Base-by-base conservation (phyloP, 192 early-diverging fungal genomes). In the Powellomyces hirtus region DNA sequence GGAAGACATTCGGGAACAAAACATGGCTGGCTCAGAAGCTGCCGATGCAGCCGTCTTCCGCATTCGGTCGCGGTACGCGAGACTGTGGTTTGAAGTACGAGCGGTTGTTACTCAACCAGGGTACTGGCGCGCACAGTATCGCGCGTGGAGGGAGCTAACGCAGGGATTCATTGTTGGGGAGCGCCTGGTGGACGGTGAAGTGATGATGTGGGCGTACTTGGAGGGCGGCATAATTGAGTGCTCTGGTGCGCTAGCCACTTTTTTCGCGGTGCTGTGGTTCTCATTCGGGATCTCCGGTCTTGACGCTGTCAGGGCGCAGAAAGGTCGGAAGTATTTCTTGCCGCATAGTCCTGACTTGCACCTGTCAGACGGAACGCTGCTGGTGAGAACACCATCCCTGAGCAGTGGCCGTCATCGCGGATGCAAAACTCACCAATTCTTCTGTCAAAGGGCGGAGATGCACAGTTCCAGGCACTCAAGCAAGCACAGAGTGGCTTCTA, bases 191-290 rank as follows among this genome's bases (percentile, higher is more conserved):
- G 96, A 98, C 73, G 75, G 78, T n/a, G 88, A 91, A 61, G 82
- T 96, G 27, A 71, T 98, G 33, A 84, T 80, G 61, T 98, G 92
- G 90, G 71, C 94, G 18, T 96, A 95, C 37, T 66, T 98, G 7
- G 96, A 98, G 64, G 81, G 86, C 5, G 96, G 96, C 26, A 45
- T 94, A 14, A 83, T 96, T 53, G 88, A 94, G 75, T 74, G 85
- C 2, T 70, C 87, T 20, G 90, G 90, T 38, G 77, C 72, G 20
- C 66, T 93, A 29, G 42, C 84, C 0, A 77, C 91, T 26, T 96
- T 88, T 83, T 94, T 96, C 80, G 84, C 89, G 3, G 89, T 94
- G 18, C 70, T 98, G 22, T 87, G 86, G 69, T 81, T 84, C 70
- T 69, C 78, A 13, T 81, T 82, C 69, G 85, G 82, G 50, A 77